phyloP scores from a whole-genome alignment of 129 eudicot genomes.

The Flaveria trinervia region DNA sequence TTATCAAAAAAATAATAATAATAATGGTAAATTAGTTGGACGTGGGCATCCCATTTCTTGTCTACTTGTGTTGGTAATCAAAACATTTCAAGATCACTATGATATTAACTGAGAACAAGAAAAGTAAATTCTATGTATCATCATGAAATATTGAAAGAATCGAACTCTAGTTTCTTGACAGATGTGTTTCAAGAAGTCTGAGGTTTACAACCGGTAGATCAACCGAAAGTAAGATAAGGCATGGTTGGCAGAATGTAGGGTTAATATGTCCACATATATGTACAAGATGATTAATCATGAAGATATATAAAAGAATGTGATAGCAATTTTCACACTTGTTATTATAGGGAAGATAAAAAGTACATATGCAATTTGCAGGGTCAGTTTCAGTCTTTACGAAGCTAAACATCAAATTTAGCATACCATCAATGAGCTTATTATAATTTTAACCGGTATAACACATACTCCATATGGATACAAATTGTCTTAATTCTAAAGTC shows the following conservation, averaged over 20 bases:
- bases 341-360: too few species aligned
- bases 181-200: neutral
- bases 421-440: too few species aligned
- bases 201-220: neutral
- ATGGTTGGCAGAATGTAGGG: neutral
- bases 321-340: too few species aligned
- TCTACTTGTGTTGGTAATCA: neutral
- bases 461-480: too few species aligned
- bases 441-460: too few species aligned
- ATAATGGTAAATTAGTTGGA: neutral
- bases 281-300: too few species aligned
- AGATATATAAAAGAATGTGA: too few species aligned
- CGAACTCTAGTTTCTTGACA: neutral
- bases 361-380: too few species aligned
- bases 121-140: neutral
- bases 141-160: neutral
- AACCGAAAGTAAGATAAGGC: neutral
- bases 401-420: too few species aligned
- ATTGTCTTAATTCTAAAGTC: too few species aligned
- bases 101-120: neutral
- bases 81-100: neutral
- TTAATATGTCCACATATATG: neutral
- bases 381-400: too few species aligned
- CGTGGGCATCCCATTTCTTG: neutral
- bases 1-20: neutral